phyloP scores from a whole-genome alignment of 176 grass and related monocot species.

The Bromus sterilis region DNA sequence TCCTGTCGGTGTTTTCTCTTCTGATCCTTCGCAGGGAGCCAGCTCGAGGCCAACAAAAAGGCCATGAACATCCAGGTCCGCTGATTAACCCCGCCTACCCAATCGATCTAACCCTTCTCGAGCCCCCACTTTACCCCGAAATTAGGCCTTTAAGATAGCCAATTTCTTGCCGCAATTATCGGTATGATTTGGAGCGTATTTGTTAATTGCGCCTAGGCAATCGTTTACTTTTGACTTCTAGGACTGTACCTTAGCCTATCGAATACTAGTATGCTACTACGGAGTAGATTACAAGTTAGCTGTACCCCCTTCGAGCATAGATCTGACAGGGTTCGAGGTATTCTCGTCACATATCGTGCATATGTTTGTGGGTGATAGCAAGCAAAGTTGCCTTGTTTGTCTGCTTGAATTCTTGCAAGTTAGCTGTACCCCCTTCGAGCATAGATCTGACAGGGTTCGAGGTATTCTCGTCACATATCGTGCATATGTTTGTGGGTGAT shows the following conservation, averaged over 20 bases:
- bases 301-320: neutral
- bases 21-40: conserved; percentile 41
- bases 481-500: too few species aligned
- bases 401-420: neutral
- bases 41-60: conserved; percentile 88
- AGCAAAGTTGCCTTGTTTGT: neutral
- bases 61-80: conserved; percentile 85
- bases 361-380: too few species aligned
- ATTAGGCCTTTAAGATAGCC: neutral
- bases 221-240: neutral
- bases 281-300: neutral
- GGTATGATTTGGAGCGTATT: neutral
- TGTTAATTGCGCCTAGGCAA: neutral
- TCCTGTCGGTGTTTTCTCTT: neutral
- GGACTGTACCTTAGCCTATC: neutral
- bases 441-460: neutral
- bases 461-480: neutral
- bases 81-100: neutral
- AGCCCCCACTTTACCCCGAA: too few species aligned
- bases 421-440: neutral
- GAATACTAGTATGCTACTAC: neutral
- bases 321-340: neutral
- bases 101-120: too few species aligned
- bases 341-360: neutral
- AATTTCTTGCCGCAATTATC: neutral